A percentile compares a stretch with the other conserved stretches of the same genome.
These are phyloP conservation scores for Candida xyloterini DNA, from an alignment of 805 yeast genomes.

Conservation along the genomic window DNA sequence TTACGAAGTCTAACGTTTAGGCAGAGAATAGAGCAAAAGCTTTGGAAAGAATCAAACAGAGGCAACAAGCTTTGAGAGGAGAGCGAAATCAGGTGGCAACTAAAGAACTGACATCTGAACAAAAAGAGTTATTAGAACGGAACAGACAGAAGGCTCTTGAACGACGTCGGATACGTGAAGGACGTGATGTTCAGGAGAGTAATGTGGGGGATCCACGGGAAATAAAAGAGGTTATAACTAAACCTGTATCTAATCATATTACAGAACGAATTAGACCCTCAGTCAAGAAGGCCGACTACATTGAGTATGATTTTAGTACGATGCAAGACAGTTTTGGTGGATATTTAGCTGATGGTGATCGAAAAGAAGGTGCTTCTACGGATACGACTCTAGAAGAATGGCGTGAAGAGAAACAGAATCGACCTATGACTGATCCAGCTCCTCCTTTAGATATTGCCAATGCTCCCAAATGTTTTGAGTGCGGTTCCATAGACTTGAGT, in stretches of 20 bases:
- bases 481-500: constrained; percentile 79
- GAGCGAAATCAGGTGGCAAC: background rate
- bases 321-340: constrained; percentile 91
- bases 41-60: constrained; percentile 50
- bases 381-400: constrained; percentile 50
- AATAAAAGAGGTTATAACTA: background rate
- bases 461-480: constrained; percentile 83
- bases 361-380: constrained; percentile 19
- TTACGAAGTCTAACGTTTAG: constrained; percentile 33
- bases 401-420: constrained; percentile 47
- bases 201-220: constrained; percentile 20
- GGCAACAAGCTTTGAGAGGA: constrained; percentile 29
- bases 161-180: constrained; percentile 19
- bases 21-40: constrained; percentile 65
- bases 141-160: constrained; percentile 55
- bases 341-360: constrained; percentile 48
- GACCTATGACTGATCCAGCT: constrained; percentile 50
- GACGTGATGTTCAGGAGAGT: constrained; percentile 8
- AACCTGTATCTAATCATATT: background rate
- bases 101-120: constrained; percentile 42
- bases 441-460: constrained; percentile 70
- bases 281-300: constrained; percentile 62
- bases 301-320: constrained; percentile 85
- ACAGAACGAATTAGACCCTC: constrained; percentile 38
- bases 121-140: constrained; percentile 44